Conservation (phyloP, 805 yeast species). For the Maudiozyma serrabonitensis region DNA sequence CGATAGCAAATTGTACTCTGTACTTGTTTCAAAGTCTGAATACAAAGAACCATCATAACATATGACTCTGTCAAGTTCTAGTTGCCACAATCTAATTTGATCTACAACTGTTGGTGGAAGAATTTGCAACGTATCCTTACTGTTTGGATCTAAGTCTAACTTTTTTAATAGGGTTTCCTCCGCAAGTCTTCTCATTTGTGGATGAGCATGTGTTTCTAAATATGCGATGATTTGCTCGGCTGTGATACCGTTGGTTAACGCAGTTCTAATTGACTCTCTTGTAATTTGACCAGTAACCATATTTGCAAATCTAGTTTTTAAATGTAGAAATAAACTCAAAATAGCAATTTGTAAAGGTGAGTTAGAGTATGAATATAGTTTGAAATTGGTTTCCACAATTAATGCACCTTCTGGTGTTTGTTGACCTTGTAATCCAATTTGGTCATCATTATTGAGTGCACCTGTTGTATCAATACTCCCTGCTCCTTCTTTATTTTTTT, state of each 20-base stretch:
- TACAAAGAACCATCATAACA: conserved; percentile 80
- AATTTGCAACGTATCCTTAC: conserved; percentile 48
- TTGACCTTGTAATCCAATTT: conserved; percentile 18
- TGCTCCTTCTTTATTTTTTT: conserved; percentile 17
- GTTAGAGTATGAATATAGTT: conserved; percentile 84
- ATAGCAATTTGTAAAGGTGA: conserved; percentile 94
- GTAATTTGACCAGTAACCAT: conserved; percentile 92
- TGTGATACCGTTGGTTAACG: conserved; percentile 79
- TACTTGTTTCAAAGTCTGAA: conserved; percentile 69
- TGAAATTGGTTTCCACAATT: conserved; percentile 88
- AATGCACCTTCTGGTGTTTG: conserved; percentile 49
- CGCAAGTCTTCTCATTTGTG: conserved; percentile 72
- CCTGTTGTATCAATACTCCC: conserved; percentile 10
- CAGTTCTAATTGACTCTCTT: conserved; percentile 81
- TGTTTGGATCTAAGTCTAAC: conserved; percentile 43
- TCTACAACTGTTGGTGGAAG: conserved; percentile 95
- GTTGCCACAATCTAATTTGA: conserved; percentile 91
- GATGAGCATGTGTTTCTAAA: conserved; percentile 85
- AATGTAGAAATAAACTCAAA: conserved; percentile 75
- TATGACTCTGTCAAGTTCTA: conserved; percentile 86
- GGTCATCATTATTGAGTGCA: conserved; percentile 22
- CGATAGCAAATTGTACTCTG: conserved; percentile 63
- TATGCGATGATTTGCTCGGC: conserved; percentile 91
- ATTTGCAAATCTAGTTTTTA: conserved; percentile 76
- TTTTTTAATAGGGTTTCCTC: conserved; percentile 60